Conservation (phyloP, 2,329 filamentous ascomycete species). For the Zymoseptoria ardabiliae region DNA sequence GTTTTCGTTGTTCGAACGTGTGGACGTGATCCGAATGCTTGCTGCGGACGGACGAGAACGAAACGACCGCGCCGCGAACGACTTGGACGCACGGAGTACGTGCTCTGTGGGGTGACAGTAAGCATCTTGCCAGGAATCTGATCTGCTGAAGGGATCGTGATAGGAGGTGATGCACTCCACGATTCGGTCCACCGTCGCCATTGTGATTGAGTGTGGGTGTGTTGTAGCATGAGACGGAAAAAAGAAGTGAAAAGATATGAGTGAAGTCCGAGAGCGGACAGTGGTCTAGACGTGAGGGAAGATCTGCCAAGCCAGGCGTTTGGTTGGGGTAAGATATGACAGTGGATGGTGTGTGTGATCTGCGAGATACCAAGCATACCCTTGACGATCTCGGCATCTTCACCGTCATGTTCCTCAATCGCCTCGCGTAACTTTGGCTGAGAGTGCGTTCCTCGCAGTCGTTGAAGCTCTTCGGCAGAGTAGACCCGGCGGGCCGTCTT, state of each 20-base stretch:
- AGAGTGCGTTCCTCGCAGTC: constrained; percentile 27
- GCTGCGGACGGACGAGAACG: constrained; percentile 26
- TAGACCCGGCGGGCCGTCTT: constrained; percentile 30
- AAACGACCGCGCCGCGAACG: constrained; percentile 31
- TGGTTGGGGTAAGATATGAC: background rate
- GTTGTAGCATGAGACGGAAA: background rate
- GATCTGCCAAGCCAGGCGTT: constrained; percentile 3
- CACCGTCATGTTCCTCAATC: constrained; percentile 31
- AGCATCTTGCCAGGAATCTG: background rate
- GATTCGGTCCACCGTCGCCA: background rate
- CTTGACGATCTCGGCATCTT: constrained; percentile 32
- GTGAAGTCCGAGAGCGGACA: constrained; percentile 2
- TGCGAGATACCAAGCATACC: constrained; percentile 20
- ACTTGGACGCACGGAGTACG: constrained; percentile 32
- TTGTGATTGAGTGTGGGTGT: background rate
- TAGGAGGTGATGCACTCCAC: background rate
- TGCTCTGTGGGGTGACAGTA: constrained; percentile 24
- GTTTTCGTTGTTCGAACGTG: constrained; percentile 28
- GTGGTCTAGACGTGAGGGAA: background rate
- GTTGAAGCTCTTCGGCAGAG: constrained; percentile 32
- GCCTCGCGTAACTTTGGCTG: constrained; percentile 29
- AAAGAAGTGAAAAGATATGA: background rate
- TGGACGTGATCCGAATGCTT: constrained; percentile 24
- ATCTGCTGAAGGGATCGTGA: constrained; percentile 1
- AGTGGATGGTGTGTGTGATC: background rate